A percentile compares a stretch with the other conserved stretches of the same genome.
Conservation (phyloP, 441 rosid genomes). For the Syzygium syzygioides region DNA sequence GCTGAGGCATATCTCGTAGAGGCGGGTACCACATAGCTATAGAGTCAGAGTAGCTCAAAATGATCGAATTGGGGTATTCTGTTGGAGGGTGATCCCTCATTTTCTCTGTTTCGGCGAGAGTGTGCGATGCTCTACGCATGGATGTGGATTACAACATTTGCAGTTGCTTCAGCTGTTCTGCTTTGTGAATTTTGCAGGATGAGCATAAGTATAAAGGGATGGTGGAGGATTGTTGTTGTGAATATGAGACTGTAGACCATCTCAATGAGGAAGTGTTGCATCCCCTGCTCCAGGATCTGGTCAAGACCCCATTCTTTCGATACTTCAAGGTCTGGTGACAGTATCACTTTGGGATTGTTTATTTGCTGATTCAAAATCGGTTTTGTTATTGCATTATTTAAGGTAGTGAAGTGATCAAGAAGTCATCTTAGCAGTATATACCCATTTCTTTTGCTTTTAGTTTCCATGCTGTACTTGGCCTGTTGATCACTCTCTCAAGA, state of each 20-base stretch:
- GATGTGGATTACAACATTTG: not conserved
- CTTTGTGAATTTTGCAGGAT: constrained; percentile 15
- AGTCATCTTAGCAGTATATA: not conserved
- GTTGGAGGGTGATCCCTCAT: not conserved
- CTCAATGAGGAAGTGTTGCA: constrained; percentile 61
- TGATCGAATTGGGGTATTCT: not conserved
- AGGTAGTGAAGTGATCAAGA: not conserved
- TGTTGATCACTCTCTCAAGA: not conserved
- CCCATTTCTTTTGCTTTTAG: not conserved
- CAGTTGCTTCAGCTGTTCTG: not conserved
- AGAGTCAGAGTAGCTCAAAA: not conserved
- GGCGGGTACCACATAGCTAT: not conserved
- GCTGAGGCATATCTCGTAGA: not conserved
- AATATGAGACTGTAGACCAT: constrained; percentile 72
- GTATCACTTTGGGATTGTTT: not conserved
- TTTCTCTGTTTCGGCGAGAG: not conserved
- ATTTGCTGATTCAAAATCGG: not conserved
- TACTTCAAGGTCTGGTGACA: constrained; percentile 68
- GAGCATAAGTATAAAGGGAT: constrained; percentile 47
- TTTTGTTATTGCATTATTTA: not conserved
- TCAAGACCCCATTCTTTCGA: constrained; percentile 69
- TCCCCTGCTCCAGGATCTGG: constrained; percentile 77
- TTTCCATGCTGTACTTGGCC: not conserved
- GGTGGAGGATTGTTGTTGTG: constrained; percentile 88
- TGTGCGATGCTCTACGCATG: not conserved